These are phyloP conservation scores for Scleroderma bovista DNA, from an alignment of 768 basidiomycete genomes.

Conservation along the genomic window DNA sequence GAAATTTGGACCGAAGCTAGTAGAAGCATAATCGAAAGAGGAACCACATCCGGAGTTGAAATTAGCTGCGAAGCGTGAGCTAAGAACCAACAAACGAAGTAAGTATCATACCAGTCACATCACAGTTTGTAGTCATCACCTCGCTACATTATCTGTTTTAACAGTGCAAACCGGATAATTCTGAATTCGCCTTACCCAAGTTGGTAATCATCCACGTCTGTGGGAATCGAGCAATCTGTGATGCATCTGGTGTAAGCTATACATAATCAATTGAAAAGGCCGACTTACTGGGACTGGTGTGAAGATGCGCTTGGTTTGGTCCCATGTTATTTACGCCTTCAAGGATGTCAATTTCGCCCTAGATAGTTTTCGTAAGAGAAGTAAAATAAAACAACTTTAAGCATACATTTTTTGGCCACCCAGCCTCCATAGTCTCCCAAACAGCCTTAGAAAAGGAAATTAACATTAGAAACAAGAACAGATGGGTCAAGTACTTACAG, in stretches of 20 bases:
- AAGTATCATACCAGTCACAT: slow-evolving; percentile 13
- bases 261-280: not conserved
- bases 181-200: slow-evolving; percentile 17
- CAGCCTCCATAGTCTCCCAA: slow-evolving; percentile 21
- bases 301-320: slow-evolving; percentile 49
- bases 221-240: slow-evolving; percentile 26
- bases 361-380: slow-evolving; percentile 2
- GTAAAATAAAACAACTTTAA: not conserved
- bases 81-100: not conserved
- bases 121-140: slow-evolving; percentile 18
- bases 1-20: slow-evolving; percentile 26
- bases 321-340: slow-evolving; percentile 47
- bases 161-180: not conserved
- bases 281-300: slow-evolving; percentile 44
- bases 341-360: slow-evolving; percentile 29
- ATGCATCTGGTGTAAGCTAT: not conserved
- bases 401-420: slow-evolving; percentile 24
- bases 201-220: slow-evolving; percentile 12
- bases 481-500: slow-evolving; percentile 15
- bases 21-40: slow-evolving; percentile 12
- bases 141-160: slow-evolving; percentile 10
- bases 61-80: slow-evolving; percentile 14
- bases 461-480: slow-evolving; percentile 7
- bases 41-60: slow-evolving; percentile 37
- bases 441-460: slow-evolving; percentile 17